Conservation (phyloP, 2,329 filamentous ascomycete species). For the Seiridium cupressi region DNA sequence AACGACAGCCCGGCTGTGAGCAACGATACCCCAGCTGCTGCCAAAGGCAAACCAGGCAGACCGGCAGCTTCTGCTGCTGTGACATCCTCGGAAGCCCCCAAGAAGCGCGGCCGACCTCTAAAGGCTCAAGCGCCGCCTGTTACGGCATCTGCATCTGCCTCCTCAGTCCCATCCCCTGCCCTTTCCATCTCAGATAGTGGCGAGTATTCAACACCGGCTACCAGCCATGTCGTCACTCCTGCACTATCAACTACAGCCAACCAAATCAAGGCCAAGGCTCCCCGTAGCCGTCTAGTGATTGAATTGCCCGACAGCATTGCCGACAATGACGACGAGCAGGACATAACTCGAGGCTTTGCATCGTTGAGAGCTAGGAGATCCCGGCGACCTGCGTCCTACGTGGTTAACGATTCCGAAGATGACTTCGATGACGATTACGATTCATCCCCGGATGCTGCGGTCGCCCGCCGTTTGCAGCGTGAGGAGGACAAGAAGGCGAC, state of each 20-base stretch:
- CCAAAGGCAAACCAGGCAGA: neutral
- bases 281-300: slow-evolving; percentile 24
- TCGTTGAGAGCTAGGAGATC: slow-evolving; percentile 15
- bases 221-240: slow-evolving; percentile 40
- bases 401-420: slow-evolving; percentile 22
- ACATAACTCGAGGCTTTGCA: slow-evolving; percentile 3
- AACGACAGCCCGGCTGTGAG: slow-evolving; percentile 2
- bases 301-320: slow-evolving; percentile 31
- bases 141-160: slow-evolving; percentile 27
- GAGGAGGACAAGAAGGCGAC: slow-evolving; percentile 21
- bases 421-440: slow-evolving; percentile 7
- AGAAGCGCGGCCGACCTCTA: slow-evolving; percentile 27
- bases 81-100: slow-evolving; percentile 11
- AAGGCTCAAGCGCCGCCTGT: slow-evolving; percentile 16
- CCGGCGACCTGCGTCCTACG: slow-evolving; percentile 18
- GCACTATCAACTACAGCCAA: slow-evolving; percentile 23
- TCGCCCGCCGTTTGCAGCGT: slow-evolving; percentile 18
- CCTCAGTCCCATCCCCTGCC: slow-evolving; percentile 32
- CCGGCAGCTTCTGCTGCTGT: neutral
- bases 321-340: slow-evolving; percentile 32
- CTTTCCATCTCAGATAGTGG: slow-evolving; percentile 26
- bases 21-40: neutral
- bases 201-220: slow-evolving; percentile 41
- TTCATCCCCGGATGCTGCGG: slow-evolving; percentile 9
- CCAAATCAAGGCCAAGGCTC: slow-evolving; percentile 12